phyloP scores from a whole-genome alignment of 2,329 filamentous ascomycete genomes.

The Epichloe bromicola region DNA sequence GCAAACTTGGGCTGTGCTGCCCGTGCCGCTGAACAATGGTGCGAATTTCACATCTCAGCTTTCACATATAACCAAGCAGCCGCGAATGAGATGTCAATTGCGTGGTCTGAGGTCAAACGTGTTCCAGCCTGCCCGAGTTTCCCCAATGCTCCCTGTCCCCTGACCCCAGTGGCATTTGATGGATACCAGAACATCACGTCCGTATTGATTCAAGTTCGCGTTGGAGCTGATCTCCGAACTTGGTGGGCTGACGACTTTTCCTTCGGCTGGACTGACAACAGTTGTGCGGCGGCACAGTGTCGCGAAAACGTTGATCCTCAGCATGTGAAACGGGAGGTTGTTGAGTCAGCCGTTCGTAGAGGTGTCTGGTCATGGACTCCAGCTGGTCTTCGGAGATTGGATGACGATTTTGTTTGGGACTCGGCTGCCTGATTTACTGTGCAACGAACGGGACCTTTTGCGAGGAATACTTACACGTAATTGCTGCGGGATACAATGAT shows the following conservation, averaged over 20 bases:
- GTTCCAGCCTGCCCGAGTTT: conserved; percentile 25
- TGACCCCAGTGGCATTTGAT: conserved; percentile 23
- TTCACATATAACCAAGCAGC: conserved; percentile 23
- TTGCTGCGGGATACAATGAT: conserved; percentile 15
- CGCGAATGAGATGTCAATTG: conserved; percentile 22
- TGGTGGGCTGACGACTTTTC: conserved; percentile 31
- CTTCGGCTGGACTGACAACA: conserved; percentile 29
- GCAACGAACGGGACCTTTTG: conserved; percentile 5
- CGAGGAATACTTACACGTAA: conserved; percentile 12
- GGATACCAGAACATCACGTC: conserved; percentile 27
- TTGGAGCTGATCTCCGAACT: conserved; percentile 23
- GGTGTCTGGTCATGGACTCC: conserved; percentile 24
- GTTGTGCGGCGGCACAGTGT: conserved; percentile 24
- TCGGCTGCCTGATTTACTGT: conserved; percentile 15
- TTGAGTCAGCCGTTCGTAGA: conserved; percentile 17
- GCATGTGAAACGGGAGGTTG: conserved; percentile 19
- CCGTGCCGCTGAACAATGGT: conserved; percentile 22
- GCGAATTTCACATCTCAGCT: conserved; percentile 29
- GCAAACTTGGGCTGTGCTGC: conserved; percentile 27
- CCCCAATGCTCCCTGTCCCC: conserved; percentile 18
- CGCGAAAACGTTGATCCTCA: conserved; percentile 16
- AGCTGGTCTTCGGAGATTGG: conserved; percentile 18
- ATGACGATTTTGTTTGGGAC: conserved; percentile 19
- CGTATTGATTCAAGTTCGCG: conserved; percentile 23
- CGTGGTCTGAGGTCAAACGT: conserved; percentile 27